Evolutionary conservation across 257 asterid genomes (phyloP).

Genomic region (Nicotiana undulata): DNA sequence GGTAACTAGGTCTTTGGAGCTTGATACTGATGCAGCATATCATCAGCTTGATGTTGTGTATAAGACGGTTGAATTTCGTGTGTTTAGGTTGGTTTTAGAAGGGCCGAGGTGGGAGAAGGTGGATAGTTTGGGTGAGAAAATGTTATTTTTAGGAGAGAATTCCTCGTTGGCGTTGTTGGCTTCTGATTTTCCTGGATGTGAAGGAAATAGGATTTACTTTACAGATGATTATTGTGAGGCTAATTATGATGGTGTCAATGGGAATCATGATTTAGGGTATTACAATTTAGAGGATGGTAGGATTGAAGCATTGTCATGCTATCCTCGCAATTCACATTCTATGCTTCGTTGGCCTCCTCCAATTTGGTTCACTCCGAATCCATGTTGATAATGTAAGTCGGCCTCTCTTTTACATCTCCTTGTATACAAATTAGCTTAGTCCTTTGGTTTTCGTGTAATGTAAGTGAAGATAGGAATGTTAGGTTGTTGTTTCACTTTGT

Average conservation of each 20-base stretch:
- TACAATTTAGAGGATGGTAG: constrained; percentile 50
- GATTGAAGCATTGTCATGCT: constrained; percentile 39
- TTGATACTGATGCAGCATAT: constrained; percentile 33
- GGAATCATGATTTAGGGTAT: constrained; percentile 65
- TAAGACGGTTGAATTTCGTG: constrained; percentile 49
- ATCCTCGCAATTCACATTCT: constrained; percentile 40
- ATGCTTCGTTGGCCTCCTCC: constrained; percentile 38
- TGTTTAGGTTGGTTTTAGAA: constrained; percentile 38
- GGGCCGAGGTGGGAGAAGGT: constrained; percentile 43
- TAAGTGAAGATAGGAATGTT: background rate
- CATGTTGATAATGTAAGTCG: constrained; percentile 36
- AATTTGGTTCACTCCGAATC: constrained; percentile 66
- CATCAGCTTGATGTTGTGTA: constrained; percentile 24
- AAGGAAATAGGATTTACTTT: constrained; percentile 58
- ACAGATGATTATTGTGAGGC: constrained; percentile 62
- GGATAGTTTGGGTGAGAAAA: constrained; percentile 38
- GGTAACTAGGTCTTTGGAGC: constrained; percentile 48
- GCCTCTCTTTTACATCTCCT: background rate
- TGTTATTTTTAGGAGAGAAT: constrained; percentile 66
- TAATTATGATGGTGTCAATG: constrained; percentile 38
- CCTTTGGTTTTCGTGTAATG: background rate
- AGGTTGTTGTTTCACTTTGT: too few relatives aligned
- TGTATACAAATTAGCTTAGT: background rate
- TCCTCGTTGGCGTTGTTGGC: constrained; percentile 53
- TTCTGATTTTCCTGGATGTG: constrained; percentile 49